Percentiles rank a stretch among this genome's conserved stretches.
These are phyloP conservation scores for Stemphylium vesicarium DNA, from an alignment of 2,329 filamentous ascomycete species.

Conservation along the genomic window DNA sequence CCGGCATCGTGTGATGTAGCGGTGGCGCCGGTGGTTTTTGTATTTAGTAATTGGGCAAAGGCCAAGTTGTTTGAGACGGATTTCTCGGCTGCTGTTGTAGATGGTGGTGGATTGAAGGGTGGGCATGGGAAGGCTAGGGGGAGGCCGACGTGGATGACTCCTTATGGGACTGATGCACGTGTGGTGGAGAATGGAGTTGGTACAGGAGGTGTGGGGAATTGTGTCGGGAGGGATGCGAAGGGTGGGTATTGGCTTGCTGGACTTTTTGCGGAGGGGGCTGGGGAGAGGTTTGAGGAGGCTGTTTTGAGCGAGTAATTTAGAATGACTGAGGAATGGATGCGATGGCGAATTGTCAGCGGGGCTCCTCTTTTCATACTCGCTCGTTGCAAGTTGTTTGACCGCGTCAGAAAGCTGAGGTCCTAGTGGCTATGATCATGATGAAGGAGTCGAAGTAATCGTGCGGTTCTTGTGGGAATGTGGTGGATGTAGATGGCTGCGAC, in stretches of 20 bases:
- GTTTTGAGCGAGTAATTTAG: neutral
- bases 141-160: conserved; percentile 1
- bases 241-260: conserved; percentile 28
- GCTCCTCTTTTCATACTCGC: no score
- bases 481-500: no score
- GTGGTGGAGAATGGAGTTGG: conserved; percentile 2
- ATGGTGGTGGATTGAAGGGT: no score
- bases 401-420: no score
- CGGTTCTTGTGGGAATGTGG: no score
- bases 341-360: no score
- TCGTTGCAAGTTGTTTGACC: no score
- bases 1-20: neutral
- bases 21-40: conserved; percentile 8
- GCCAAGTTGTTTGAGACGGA: conserved; percentile 22
- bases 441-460: no score
- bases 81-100: conserved; percentile 21
- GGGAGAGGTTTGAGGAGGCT: neutral
- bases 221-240: conserved; percentile 23
- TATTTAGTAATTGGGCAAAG: conserved; percentile 25
- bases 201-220: conserved; percentile 14
- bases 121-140: neutral
- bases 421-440: no score
- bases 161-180: neutral
- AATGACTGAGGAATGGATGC: no score
- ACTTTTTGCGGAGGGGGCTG: conserved; percentile 2